These are phyloP conservation scores for Camellia lanceoleosa DNA, from an alignment of 148 eudicot genomes.

Conservation along the genomic window DNA sequence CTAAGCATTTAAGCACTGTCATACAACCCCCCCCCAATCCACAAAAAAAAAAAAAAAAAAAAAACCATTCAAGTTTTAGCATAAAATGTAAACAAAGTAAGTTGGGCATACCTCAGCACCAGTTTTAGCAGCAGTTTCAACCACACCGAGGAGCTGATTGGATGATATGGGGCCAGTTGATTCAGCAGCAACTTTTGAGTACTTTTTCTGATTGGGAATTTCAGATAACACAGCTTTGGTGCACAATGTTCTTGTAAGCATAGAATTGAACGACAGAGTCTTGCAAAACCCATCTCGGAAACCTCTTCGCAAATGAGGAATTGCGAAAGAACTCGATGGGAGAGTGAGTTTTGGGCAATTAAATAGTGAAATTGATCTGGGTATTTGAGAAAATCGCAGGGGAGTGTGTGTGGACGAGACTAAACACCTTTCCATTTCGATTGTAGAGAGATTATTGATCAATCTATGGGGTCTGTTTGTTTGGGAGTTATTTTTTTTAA, in stretches of 20 bases:
- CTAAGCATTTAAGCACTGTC: too few relatives aligned
- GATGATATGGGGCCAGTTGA: slow-evolving; percentile 62
- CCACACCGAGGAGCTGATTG: slow-evolving; percentile 52
- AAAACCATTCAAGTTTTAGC: too few relatives aligned
- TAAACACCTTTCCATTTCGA: slow-evolving; percentile 38
- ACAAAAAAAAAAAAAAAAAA: too few relatives aligned
- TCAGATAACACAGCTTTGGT: slow-evolving; percentile 46
- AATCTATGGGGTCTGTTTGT: too few relatives aligned
- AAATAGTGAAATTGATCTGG: slow-evolving; percentile 25
- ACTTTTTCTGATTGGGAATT: slow-evolving; percentile 31
- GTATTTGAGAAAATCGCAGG: slow-evolving; percentile 21
- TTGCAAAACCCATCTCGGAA: slow-evolving; percentile 21
- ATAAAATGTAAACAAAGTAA: too few relatives aligned
- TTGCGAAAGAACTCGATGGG: background rate
- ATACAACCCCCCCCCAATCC: too few relatives aligned
- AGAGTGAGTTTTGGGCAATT: slow-evolving; percentile 4
- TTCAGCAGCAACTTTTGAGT: slow-evolving; percentile 51
- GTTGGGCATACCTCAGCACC: slow-evolving; percentile 65
- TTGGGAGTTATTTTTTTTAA: too few relatives aligned
- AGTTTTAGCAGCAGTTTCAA: slow-evolving; percentile 73
- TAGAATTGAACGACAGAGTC: slow-evolving; percentile 8
- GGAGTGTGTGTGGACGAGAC: slow-evolving; percentile 33
- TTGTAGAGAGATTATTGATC: background rate
- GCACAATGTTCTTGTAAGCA: slow-evolving; percentile 11
- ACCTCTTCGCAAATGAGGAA: slow-evolving; percentile 10